A percentile compares a stretch with the other conserved stretches of the same genome.
phyloP scores from a whole-genome alignment of 306 rosid genomes.

The Cotoneaster glaucophyllus region DNA sequence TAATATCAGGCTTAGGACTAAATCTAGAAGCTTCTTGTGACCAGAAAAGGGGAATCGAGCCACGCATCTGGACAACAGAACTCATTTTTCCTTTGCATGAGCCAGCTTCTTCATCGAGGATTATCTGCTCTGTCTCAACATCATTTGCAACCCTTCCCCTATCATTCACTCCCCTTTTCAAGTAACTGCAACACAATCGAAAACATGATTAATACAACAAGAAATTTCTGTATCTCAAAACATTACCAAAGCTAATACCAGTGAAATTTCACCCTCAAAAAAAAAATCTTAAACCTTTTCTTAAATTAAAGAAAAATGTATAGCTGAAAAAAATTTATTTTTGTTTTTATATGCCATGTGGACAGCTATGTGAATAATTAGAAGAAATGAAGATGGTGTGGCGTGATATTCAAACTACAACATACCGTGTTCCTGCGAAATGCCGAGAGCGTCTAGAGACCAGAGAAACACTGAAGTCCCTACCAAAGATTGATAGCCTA shows the following conservation, averaged over 20 bases:
- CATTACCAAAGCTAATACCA: neutral
- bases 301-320: neutral
- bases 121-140: constrained; percentile 97
- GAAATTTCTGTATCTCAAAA: neutral
- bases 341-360: neutral
- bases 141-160: constrained; percentile 98
- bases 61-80: constrained; percentile 96
- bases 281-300: neutral
- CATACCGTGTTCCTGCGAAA: constrained; percentile 98
- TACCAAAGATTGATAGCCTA: constrained; percentile 84
- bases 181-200: constrained; percentile 48
- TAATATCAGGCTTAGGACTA: constrained; percentile 94
- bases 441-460: constrained; percentile 94
- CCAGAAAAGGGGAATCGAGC: constrained; percentile 98
- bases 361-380: neutral
- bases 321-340: neutral
- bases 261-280: neutral
- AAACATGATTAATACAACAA: neutral
- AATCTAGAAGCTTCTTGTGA: constrained; percentile 95
- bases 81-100: constrained; percentile 88
- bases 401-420: neutral
- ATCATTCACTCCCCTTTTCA: constrained; percentile 96
- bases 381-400: neutral
- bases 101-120: constrained; percentile 92
- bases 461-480: constrained; percentile 78